These are phyloP conservation scores for Ophiostoma angusticollis DNA, from an alignment of 2,329 filamentous ascomycete species.

Conservation along the genomic window DNA sequence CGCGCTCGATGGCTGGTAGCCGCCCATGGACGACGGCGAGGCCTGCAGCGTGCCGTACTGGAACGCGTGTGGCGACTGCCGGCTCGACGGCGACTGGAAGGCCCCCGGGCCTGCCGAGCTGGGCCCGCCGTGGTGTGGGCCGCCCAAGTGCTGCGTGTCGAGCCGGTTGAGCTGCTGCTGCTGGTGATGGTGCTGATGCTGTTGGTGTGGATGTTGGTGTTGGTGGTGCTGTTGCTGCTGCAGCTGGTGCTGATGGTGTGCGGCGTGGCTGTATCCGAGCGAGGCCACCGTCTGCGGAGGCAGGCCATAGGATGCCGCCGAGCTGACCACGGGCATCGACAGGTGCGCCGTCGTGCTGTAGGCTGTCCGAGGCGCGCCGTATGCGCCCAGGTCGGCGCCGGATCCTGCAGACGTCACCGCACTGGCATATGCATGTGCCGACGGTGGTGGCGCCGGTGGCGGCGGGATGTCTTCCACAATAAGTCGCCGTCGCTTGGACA, in stretches of 20 bases:
- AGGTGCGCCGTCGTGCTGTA: conserved; percentile 5
- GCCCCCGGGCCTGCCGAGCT: conserved; percentile 3
- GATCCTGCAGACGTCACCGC: background rate
- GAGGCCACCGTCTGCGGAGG: conserved; percentile 5
- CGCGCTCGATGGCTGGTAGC: conserved; percentile 9
- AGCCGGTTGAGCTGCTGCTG: conserved; percentile 10
- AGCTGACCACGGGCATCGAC: conserved; percentile 9
- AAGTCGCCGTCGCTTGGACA: conserved; percentile 11
- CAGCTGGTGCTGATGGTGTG: background rate
- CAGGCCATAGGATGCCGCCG: conserved; percentile 9
- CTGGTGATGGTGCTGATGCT: background rate
- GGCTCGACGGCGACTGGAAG: conserved; percentile 10
- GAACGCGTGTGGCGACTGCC: conserved; percentile 11
- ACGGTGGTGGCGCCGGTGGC: background rate
- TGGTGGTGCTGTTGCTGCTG: conserved; percentile 3
- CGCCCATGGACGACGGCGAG: conserved; percentile 10
- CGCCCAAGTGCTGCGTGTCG: conserved; percentile 9
- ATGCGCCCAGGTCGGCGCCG: conserved; percentile 3
- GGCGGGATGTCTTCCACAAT: conserved; percentile 3
- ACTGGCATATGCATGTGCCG: background rate
- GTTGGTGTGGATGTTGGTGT: background rate
- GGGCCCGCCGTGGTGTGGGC: background rate
- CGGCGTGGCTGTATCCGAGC: conserved; percentile 1
- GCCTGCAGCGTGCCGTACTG: conserved; percentile 9
- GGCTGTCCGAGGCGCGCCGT: conserved; percentile 2